Evolutionary conservation across 768 basidiomycete species (phyloP), one percentile per base, ranked within the genome.

Genomic region (Hygrophorus russula): DNA sequence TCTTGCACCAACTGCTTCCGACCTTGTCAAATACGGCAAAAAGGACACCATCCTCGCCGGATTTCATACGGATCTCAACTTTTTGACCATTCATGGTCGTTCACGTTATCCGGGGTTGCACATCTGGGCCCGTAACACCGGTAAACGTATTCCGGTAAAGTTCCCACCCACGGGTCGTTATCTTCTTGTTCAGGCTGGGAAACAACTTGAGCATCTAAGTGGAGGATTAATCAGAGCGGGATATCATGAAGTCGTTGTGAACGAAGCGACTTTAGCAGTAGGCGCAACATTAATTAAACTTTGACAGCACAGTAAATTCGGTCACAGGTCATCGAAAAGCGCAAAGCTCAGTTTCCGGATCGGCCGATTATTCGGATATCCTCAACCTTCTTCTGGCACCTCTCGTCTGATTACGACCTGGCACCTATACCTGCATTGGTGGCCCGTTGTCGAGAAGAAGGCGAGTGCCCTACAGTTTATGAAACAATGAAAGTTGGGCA

Each of bases 311-410:
- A 39, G 18, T 30, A 9, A 18, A 14, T 34, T 15, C 3, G 13
- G 14, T n/a, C 18, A 44, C 38, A 89, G 83, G 69, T 75, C 12
- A 78, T 92, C 39, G 71, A 76, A 43, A 63, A 66, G 41, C 73
- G 84, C 33, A 80, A 71, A 51, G 49, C 51, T 9, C 66, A 73
- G 46, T 67, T 64, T 46, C 80, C 89, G 2, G 70, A 76, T 42
- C 79, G 93, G n/a, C 93, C 93, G 10, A 66, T 84, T 29, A 88
- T 93, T 51, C 82, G 93, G n/a, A 92, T 98, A 50, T 93, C 91
- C 2, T 93, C 89, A 1, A 97, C 92, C 0, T 92, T 93, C 61
- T 96, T 96, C 69, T 94, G 86, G 85, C 90, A 92, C 55, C 71
- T 96, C 10, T 87, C 80, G 0, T 90, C 91, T 1, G 87, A 92